Conservation (phyloP, 2,329 filamentous ascomycete genomes). For the Dothistroma pini region DNA sequence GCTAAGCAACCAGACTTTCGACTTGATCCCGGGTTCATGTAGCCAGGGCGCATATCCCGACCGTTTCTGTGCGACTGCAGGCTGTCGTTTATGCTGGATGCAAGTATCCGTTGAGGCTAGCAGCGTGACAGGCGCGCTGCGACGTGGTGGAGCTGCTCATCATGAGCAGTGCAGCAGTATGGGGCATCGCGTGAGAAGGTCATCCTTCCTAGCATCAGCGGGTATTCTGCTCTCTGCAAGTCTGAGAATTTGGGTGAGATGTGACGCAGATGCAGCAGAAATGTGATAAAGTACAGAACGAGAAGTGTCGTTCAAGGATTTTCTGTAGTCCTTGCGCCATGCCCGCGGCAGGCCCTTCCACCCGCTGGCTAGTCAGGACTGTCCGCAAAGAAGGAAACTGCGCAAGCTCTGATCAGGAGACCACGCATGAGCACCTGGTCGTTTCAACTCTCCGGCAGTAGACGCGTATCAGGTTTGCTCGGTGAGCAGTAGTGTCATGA, state of each 20-base stretch:
- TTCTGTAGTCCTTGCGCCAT: slow-evolving; percentile 5
- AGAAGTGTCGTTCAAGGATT: slow-evolving; percentile 6
- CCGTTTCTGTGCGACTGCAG: slow-evolving; percentile 4
- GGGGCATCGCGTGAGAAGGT: background rate
- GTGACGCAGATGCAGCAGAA: background rate
- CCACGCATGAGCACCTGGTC: slow-evolving; percentile 12
- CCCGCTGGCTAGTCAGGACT: slow-evolving; percentile 3
- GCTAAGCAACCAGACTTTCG: background rate
- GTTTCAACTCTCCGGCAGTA: background rate
- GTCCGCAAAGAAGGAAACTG: slow-evolving; percentile 2
- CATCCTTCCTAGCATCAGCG: background rate
- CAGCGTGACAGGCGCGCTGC: slow-evolving; percentile 3
- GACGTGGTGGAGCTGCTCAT: background rate
- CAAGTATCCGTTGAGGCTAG: background rate
- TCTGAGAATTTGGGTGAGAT: background rate
- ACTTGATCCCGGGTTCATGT: slow-evolving; percentile 2
- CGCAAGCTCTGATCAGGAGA: slow-evolving; percentile 13
- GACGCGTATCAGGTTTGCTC: background rate
- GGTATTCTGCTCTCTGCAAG: background rate
- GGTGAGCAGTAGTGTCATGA: background rate
- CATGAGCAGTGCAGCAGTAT: slow-evolving; percentile 1
- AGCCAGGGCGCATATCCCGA: slow-evolving; percentile 2
- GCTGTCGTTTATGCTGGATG: background rate
- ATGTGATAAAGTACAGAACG: slow-evolving; percentile 10
- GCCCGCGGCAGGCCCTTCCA: slow-evolving; percentile 7